These are phyloP conservation scores for Fusarium sp. DNA, from an alignment of 2,329 filamentous ascomycete genomes.

Conservation along the genomic window DNA sequence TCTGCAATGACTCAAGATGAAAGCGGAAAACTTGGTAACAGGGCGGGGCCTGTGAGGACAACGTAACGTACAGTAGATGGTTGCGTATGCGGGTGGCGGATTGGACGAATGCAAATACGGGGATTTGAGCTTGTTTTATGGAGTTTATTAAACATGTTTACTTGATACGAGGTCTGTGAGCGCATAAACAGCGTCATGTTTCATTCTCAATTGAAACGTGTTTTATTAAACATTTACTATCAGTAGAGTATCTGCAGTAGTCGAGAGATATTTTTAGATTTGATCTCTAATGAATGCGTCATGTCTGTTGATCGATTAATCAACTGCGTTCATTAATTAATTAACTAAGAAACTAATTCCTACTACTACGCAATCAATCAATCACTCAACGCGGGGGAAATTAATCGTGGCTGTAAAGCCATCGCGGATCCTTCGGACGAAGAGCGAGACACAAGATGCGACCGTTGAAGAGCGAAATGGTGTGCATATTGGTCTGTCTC, in stretches of 20 bases:
- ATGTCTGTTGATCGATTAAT: background rate
- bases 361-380: background rate
- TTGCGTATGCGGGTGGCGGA: slow-evolving; percentile 37
- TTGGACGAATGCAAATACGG: slow-evolving; percentile 28
- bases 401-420: slow-evolving; percentile 24
- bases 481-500: slow-evolving; percentile 8
- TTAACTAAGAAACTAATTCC: background rate
- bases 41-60: slow-evolving; percentile 6
- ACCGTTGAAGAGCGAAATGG: slow-evolving; percentile 9
- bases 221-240: slow-evolving; percentile 14
- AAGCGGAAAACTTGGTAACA: slow-evolving; percentile 11
- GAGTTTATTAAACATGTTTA: slow-evolving; percentile 22
- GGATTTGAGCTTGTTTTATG: slow-evolving; percentile 28
- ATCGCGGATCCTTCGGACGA: slow-evolving; percentile 24
- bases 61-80: slow-evolving; percentile 10
- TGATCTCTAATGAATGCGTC: background rate
- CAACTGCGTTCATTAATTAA: background rate
- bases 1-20: slow-evolving; percentile 10
- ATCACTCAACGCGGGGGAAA: background rate
- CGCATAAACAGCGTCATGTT: slow-evolving; percentile 29
- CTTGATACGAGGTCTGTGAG: slow-evolving; percentile 31
- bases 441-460: background rate
- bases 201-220: slow-evolving; percentile 36
- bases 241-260: background rate
- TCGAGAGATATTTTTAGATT: slow-evolving; percentile 24